A percentile compares a stretch with the other conserved stretches of the same genome.
Evolutionary conservation across 2,329 filamentous ascomycete genomes (phyloP).

Genomic region (Curvularia lunata): DNA sequence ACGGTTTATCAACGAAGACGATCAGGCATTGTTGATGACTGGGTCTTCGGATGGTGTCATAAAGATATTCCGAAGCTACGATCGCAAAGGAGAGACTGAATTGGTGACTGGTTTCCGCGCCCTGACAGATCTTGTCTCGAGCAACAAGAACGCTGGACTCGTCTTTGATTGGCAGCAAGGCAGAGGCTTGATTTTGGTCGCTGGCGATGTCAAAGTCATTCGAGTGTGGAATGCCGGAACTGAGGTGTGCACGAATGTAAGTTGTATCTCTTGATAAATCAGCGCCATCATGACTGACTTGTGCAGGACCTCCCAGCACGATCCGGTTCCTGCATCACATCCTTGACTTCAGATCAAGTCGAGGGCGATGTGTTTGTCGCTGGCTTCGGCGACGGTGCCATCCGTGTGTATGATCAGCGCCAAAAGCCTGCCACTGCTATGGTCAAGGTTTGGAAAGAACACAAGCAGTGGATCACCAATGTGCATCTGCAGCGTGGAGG

Average conservation of each 20-base stretch:
- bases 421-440: conserved; percentile 84
- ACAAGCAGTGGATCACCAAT: conserved; percentile 93
- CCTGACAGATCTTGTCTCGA: conserved; percentile 89
- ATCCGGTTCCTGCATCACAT: conserved; percentile 94
- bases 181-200: conserved; percentile 92
- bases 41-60: conserved; percentile 95
- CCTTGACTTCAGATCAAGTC: conserved; percentile 95
- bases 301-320: conserved; percentile 84
- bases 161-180: conserved; percentile 99
- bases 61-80: conserved; percentile 91
- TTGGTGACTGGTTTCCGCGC: conserved; percentile 91
- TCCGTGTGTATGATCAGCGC: conserved; percentile 92
- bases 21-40: conserved; percentile 91
- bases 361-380: conserved; percentile 96
- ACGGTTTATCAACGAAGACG: conserved; percentile 97
- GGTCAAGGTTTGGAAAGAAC: conserved; percentile 96
- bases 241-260: conserved; percentile 81
- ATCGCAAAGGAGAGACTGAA: conserved; percentile 75
- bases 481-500: conserved; percentile 97
- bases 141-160: conserved; percentile 91
- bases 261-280: conserved; percentile 23
- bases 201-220: conserved; percentile 93
- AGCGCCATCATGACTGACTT: conserved; percentile 17
- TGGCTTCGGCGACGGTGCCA: conserved; percentile 92
- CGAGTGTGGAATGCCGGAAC: conserved; percentile 94